Evolutionary conservation across 31 red algal species (phyloP).

Genomic region (Asparagopsis taxiformis): DNA sequence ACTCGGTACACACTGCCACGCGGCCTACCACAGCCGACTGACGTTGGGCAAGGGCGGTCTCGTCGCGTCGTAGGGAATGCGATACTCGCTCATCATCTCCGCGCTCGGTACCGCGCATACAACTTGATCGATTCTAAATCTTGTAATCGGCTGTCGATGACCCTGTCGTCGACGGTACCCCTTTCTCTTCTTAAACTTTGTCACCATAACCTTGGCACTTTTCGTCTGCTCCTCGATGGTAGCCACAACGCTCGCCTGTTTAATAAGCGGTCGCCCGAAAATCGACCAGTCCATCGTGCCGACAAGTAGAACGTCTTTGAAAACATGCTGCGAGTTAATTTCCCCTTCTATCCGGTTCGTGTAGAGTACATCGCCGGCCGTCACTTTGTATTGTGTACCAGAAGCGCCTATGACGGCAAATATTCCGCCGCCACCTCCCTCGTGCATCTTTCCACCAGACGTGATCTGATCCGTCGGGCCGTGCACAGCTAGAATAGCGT

Average conservation of each 20-base stretch:
- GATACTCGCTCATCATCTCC: slow-evolving; percentile 41
- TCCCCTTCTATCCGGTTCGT: slow-evolving; percentile 66
- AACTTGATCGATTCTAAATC: slow-evolving; percentile 69
- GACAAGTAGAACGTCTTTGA: slow-evolving; percentile 53
- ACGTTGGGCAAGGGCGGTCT: slow-evolving; percentile 24
- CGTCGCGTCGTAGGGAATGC: slow-evolving; percentile 20
- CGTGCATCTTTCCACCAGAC: slow-evolving; percentile 25
- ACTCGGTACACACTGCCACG: no score
- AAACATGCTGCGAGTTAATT: slow-evolving; percentile 56
- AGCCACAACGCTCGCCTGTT: slow-evolving; percentile 43
- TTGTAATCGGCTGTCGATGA: slow-evolving; percentile 90
- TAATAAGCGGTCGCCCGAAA: slow-evolving; percentile 78
- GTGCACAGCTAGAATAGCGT: slow-evolving; percentile 64
- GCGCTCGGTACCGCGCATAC: slow-evolving; percentile 47
- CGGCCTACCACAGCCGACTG: no score
- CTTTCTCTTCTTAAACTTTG: slow-evolving; percentile 91
- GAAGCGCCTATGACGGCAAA: slow-evolving; percentile 79
- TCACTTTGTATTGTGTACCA: slow-evolving; percentile 87
- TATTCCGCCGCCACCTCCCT: slow-evolving; percentile 68
- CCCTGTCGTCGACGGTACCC: slow-evolving; percentile 72
- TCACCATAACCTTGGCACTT: slow-evolving; percentile 63
- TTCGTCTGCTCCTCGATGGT: slow-evolving; percentile 86
- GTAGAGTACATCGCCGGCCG: slow-evolving; percentile 76
- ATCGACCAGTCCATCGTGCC: slow-evolving; percentile 75
- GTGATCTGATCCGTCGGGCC: slow-evolving; percentile 39